These are phyloP conservation scores for Anaeramoeba flamelloides DNA, from an alignment of 78 protist species.

Conservation along the genomic window DNA sequence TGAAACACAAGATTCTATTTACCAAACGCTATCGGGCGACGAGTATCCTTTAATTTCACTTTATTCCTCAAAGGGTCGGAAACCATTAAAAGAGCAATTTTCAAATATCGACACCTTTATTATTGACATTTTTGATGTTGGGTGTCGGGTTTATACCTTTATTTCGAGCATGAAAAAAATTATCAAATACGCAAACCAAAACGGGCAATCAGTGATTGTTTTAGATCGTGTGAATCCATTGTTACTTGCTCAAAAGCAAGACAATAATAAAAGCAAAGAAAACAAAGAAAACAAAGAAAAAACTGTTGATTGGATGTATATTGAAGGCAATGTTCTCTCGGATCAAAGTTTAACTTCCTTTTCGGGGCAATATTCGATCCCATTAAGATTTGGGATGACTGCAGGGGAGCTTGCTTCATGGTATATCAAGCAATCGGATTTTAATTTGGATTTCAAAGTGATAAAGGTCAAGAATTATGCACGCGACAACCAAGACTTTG, in stretches of 20 bases:
- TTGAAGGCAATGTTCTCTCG: too few relatives aligned
- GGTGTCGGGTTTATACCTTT: slow-evolving; percentile 11
- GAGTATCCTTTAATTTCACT: slow-evolving; percentile 4
- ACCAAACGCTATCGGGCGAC: not conserved
- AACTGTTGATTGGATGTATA: too few relatives aligned
- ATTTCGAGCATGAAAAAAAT: not conserved
- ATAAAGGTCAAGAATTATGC: not conserved
- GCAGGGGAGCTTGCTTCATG: slow-evolving; percentile 11
- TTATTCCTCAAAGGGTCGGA: not conserved
- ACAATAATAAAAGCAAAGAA: too few relatives aligned
- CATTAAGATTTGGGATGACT: slow-evolving; percentile 9
- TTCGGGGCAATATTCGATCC: too few relatives aligned
- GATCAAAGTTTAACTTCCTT: too few relatives aligned
- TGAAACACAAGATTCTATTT: slow-evolving; percentile 12
- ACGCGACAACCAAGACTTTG: not conserved
- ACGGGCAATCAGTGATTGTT: not conserved
- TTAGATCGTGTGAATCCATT: slow-evolving; percentile 12
- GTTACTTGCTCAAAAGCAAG: too few relatives aligned
- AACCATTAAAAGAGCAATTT: not conserved
- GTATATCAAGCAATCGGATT: not conserved
- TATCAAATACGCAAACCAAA: not conserved
- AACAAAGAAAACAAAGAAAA: too few relatives aligned
- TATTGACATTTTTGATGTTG: slow-evolving; percentile 17
- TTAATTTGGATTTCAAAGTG: slow-evolving; percentile 1
- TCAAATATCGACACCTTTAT: slow-evolving; percentile 11